Percentiles rank a stretch among this genome's conserved stretches.
phyloP scores from a whole-genome alignment of 73 alveolate species.

The Diophrys appendiculata region DNA sequence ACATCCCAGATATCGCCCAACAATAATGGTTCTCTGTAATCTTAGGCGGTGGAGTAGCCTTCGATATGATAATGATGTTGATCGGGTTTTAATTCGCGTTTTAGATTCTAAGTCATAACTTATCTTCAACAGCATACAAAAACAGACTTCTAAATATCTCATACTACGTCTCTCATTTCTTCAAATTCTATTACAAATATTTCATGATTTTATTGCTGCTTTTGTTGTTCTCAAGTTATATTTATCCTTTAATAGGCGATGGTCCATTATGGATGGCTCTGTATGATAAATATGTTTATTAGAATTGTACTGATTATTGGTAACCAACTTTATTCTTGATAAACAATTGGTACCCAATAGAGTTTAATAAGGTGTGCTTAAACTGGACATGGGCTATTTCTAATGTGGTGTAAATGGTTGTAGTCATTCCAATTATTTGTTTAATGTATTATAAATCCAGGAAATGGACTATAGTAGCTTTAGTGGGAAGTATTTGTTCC shows the following conservation, averaged over 20 bases:
- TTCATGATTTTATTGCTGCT: neutral
- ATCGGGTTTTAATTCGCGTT: neutral
- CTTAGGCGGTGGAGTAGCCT: neutral
- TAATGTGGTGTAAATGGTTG: neutral
- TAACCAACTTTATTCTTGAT: neutral
- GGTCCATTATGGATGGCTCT: constrained; percentile 9
- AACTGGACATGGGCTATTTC: neutral
- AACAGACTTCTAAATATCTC: neutral
- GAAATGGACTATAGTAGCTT: neutral
- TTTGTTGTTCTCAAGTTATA: neutral
- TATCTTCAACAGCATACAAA: neutral
- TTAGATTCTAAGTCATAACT: neutral
- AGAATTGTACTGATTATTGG: constrained; percentile 1
- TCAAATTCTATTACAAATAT: neutral
- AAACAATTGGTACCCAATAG: constrained; percentile 6
- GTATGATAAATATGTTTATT: neutral
- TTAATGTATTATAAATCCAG: neutral
- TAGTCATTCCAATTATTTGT: neutral
- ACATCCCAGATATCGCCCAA: neutral
- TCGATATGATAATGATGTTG: neutral
- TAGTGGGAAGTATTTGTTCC: neutral
- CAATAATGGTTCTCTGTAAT: neutral
- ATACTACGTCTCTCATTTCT: neutral
- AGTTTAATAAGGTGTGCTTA: neutral
- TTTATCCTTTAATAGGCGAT: neutral